These are phyloP conservation scores for Beauveria medogensis DNA, from an alignment of 2,329 filamentous ascomycete genomes.

Conservation along the genomic window DNA sequence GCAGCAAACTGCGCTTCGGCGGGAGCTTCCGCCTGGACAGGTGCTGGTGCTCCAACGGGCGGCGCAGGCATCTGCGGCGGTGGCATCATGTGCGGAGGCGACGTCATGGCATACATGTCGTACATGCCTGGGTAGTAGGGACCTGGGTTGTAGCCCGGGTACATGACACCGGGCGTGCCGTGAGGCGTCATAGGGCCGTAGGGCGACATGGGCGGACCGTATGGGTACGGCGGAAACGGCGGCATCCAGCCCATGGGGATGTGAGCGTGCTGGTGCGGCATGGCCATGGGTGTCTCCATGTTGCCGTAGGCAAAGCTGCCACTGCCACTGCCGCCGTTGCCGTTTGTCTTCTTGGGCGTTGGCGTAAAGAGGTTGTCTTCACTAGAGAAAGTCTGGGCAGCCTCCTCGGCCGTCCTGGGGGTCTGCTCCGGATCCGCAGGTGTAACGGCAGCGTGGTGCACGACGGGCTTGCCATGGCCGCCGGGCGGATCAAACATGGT, in stretches of 20 bases:
- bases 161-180: conserved; percentile 14
- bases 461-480: neutral
- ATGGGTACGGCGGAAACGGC: conserved; percentile 13
- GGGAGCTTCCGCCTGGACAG: neutral
- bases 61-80: neutral
- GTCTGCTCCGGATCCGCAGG: neutral
- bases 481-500: conserved; percentile 6
- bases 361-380: neutral
- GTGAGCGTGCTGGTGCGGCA: neutral
- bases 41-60: neutral
- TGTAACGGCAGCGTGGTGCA: neutral
- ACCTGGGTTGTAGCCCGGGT: conserved; percentile 17
- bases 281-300: conserved; percentile 8
- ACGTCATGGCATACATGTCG: conserved; percentile 14
- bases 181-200: conserved; percentile 17
- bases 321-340: neutral
- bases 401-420: neutral
- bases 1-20: neutral
- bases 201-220: conserved; percentile 7
- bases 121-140: conserved; percentile 16
- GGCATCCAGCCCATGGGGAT: conserved; percentile 16
- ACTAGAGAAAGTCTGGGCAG: neutral
- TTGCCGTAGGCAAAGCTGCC: conserved; percentile 1
- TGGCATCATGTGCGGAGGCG: conserved; percentile 17
- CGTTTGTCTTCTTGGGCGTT: conserved; percentile 5